A percentile compares a stretch with the other conserved stretches of the same genome.
phyloP scores from a whole-genome alignment of 164 flowering plant genomes.

The Akebia trifoliata region DNA sequence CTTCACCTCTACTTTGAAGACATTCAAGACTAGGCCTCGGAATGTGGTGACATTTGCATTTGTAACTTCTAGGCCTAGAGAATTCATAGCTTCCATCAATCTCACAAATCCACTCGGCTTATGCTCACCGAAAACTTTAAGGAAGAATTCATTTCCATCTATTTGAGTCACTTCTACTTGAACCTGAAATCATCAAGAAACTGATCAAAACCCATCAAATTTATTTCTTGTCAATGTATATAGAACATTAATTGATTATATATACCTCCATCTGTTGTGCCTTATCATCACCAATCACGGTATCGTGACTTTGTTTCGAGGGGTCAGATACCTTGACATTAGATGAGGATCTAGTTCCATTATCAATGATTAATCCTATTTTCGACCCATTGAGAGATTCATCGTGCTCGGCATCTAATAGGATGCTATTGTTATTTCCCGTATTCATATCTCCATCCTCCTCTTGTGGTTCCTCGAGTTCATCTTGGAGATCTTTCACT shows the following conservation, averaged over 20 bases:
- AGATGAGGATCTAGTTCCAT: neutral
- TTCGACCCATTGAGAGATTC: neutral
- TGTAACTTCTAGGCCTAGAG: slow-evolving; percentile 39
- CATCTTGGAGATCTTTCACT: slow-evolving; percentile 21
- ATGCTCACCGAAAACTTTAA: slow-evolving; percentile 34
- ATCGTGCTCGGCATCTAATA: slow-evolving; percentile 1
- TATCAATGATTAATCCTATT: neutral
- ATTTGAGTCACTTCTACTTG: slow-evolving; percentile 51
- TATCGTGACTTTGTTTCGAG: neutral
- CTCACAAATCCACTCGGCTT: slow-evolving; percentile 42
- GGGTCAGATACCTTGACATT: neutral
- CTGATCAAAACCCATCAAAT: no score
- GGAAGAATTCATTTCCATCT: slow-evolving; percentile 29
- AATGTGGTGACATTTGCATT: slow-evolving; percentile 55
- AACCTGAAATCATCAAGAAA: slow-evolving; percentile 17
- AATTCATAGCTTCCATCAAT: slow-evolving; percentile 46
- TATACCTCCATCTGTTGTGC: slow-evolving; percentile 17
- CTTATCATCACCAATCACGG: slow-evolving; percentile 2
- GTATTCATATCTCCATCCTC: slow-evolving; percentile 14
- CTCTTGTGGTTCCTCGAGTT: slow-evolving; percentile 35
- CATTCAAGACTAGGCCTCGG: slow-evolving; percentile 36
- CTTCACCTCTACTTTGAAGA: slow-evolving; percentile 49
- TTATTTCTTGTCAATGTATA: neutral
- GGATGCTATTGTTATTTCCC: slow-evolving; percentile 2
- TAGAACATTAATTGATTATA: slow-evolving; percentile 15